Conservation (phyloP, 257 asterid genomes). For the Solanum paucissectum region DNA sequence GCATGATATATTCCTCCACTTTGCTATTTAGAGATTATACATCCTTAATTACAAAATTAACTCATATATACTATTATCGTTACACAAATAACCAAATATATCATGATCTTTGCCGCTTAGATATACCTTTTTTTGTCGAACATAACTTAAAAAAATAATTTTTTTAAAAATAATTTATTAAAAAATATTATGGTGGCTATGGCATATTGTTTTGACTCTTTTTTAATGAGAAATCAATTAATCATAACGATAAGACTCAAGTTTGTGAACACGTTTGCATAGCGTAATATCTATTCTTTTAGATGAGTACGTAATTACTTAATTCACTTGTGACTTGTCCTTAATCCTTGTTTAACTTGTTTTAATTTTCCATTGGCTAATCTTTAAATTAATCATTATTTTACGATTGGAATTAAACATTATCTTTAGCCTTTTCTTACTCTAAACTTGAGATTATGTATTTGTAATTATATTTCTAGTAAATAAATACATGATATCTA, state of each 20-base stretch:
- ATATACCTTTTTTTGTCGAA: rapidly evolving
- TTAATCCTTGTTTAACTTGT: not conserved
- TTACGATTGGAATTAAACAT: not conserved
- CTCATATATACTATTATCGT: not conserved
- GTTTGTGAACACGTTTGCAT: not conserved
- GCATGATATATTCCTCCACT: rapidly evolving
- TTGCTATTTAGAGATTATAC: too few species aligned
- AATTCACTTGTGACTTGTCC: not conserved
- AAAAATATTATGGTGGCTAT: not conserved
- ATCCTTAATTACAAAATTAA: too few species aligned
- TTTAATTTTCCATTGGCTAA: not conserved
- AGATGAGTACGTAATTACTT: not conserved
- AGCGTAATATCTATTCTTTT: not conserved
- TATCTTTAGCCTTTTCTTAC: not conserved
- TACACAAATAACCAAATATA: too few species aligned
- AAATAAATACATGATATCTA: not conserved
- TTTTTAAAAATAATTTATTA: too few species aligned
- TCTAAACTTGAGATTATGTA: not conserved
- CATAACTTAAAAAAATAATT: not conserved
- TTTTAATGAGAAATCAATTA: not conserved
- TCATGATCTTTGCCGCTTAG: not conserved
- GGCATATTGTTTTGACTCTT: not conserved
- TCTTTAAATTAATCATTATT: not conserved
- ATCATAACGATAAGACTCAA: not conserved
- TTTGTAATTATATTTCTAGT: not conserved